Conservation (phyloP, 306 rosid species). For the Prunus padus region DNA sequence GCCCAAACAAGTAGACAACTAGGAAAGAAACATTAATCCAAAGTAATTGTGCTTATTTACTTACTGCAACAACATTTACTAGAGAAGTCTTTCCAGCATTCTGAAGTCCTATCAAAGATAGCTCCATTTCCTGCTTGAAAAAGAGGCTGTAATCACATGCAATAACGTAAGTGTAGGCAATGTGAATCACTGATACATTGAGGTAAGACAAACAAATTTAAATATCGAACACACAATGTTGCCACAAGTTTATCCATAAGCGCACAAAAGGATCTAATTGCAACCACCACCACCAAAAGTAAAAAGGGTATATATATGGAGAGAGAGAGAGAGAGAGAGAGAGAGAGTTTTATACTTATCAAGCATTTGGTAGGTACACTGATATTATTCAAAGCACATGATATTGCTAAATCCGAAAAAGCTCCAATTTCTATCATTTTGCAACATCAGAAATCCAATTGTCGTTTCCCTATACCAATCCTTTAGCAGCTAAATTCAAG, state of each 20-base stretch:
- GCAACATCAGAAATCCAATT: background rate
- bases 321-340: no score
- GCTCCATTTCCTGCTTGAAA: slow-evolving; percentile 96
- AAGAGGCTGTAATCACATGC: slow-evolving; percentile 73
- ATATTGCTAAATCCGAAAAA: background rate
- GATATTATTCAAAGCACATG: background rate
- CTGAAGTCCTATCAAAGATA: slow-evolving; percentile 88
- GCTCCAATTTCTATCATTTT: background rate
- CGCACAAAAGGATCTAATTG: background rate
- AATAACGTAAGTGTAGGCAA: slow-evolving; percentile 19
- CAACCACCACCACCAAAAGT: background rate
- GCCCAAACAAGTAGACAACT: slow-evolving; percentile 17
- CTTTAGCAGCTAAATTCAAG: slow-evolving; percentile 2
- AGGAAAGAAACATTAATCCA: background rate
- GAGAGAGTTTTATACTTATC: background rate
- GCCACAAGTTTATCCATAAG: background rate
- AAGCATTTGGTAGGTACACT: background rate
- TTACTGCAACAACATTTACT: slow-evolving; percentile 85
- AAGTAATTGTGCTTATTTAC: slow-evolving; percentile 31
- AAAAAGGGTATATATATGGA: background rate
- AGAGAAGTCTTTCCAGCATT: slow-evolving; percentile 96
- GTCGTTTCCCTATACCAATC: background rate
- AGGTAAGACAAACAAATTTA: background rate
- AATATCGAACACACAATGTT: background rate
- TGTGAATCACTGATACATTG: background rate